Evolutionary conservation across 148 eudicot genomes (phyloP), one percentile per base, ranked within the genome.

Genomic region (Amaranthus palmeri): DNA sequence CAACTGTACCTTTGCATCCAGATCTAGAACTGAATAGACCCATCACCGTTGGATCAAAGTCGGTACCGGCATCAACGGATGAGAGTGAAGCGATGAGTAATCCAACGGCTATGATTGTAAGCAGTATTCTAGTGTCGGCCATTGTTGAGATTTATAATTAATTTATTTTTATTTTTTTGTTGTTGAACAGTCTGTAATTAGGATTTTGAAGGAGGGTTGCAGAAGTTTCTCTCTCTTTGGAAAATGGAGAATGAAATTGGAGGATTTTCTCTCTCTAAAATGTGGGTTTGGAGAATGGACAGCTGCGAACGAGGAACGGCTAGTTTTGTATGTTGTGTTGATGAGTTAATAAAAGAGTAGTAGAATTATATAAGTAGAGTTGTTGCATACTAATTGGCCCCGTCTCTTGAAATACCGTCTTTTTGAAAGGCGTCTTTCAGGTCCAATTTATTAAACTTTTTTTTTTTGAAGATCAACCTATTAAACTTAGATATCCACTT

Each of bases 1-100:
- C 82, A 3, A 78, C 13, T 0, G 77, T 72, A 40, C 73, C 86
- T 5, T 69, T 42, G 51, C 81, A 74, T 2, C 78, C 81, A 51
- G 78, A 74, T 56, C 81, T 52, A 7, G 14, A 0, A 1, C 69
- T n/a, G 53, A 68, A 66, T 11, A 74, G 46, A 13, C 79, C 75
- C 70, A 72, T 72, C 42, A 43, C 67, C 4, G 68, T 48, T 17
- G 64, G 25, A 12, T 66, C 77, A 54, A 74, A 58, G 2, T 25
- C 53, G 1, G 14, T 57, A 41, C 81, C 74, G 0, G 74, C 71
- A 2, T 79, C 72, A 0, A 65, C 78, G 74, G 75, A 2, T 25
- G 68, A 59, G 78, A 79, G 74, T 25, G 17, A 5, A 3, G 61
- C 10, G 9, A 79, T 4, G 18, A 70, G n/a, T 41, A 79, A 74